Evolutionary conservation across 331 rosid species (phyloP).

Genomic region (Acacia pycnantha): DNA sequence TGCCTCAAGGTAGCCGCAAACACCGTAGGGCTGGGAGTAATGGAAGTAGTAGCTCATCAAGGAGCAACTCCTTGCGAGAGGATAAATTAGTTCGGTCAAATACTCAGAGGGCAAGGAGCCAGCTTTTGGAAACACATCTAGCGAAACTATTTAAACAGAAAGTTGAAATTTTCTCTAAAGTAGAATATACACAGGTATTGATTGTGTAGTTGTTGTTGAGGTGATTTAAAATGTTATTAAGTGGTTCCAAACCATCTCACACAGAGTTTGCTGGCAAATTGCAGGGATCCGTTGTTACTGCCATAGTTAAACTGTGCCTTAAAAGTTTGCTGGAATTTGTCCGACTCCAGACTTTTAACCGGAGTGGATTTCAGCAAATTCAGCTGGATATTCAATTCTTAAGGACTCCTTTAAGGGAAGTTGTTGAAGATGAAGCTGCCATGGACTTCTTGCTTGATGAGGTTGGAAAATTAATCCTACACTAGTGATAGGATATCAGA

Average conservation of each 20-base stretch:
- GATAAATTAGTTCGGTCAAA: slow-evolving; percentile 73
- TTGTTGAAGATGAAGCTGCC: slow-evolving; percentile 86
- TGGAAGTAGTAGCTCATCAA: slow-evolving; percentile 84
- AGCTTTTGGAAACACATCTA: slow-evolving; percentile 92
- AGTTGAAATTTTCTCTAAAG: slow-evolving; percentile 92
- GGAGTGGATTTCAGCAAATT: slow-evolving; percentile 97
- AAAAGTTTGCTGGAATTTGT: slow-evolving; percentile 89
- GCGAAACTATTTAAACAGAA: slow-evolving; percentile 91
- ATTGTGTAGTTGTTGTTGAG: slow-evolving; percentile 27
- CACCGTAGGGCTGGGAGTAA: slow-evolving; percentile 85
- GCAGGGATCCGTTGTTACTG: slow-evolving; percentile 87
- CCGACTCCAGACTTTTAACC: slow-evolving; percentile 80
- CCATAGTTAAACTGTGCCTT: slow-evolving; percentile 76
- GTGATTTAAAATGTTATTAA: slow-evolving; percentile 12
- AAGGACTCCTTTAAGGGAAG: slow-evolving; percentile 74
- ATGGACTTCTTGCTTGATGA: slow-evolving; percentile 93
- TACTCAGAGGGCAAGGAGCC: slow-evolving; percentile 90
- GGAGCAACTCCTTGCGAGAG: slow-evolving; percentile 86
- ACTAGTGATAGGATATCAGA: no score
- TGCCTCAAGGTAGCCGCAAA: slow-evolving; percentile 70
- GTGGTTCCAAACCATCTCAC: slow-evolving; percentile 28
- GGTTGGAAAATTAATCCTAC: slow-evolving; percentile 43
- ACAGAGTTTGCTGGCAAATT: slow-evolving; percentile 30
- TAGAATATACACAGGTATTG: slow-evolving; percentile 86
- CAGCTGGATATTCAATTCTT: slow-evolving; percentile 88